These are phyloP conservation scores for Coniophora puteana DNA, from an alignment of 1,284 basidiomycete species.

Conservation along the genomic window DNA sequence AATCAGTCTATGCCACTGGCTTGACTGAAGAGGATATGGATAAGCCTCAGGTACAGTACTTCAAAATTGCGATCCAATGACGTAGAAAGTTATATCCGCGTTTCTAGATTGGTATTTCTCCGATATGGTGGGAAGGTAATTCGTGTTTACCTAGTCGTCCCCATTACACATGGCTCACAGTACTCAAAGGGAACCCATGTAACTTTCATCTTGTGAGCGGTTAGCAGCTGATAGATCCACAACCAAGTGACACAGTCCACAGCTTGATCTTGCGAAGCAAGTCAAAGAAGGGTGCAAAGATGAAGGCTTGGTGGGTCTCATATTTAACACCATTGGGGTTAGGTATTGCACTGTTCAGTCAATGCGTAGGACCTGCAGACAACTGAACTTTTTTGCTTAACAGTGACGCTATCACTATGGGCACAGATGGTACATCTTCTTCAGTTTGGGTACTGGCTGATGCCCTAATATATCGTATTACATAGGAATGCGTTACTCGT, in stretches of 20 bases:
- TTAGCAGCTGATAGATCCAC: neutral
- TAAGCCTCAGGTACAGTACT: constrained; percentile 63
- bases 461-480: constrained; percentile 3
- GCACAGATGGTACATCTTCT: constrained; percentile 60
- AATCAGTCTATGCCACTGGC: constrained; percentile 73
- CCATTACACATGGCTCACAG: constrained; percentile 1
- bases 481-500: constrained; percentile 80
- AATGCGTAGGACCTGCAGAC: neutral
- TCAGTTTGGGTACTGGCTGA: constrained; percentile 4
- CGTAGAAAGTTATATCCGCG: constrained; percentile 9
- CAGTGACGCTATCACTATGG: constrained; percentile 83
- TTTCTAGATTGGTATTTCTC: constrained; percentile 73
- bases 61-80: constrained; percentile 3
- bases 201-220: constrained; percentile 68
- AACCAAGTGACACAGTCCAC: constrained; percentile 9
- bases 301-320: constrained; percentile 72
- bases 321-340: constrained; percentile 79
- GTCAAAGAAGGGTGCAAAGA: constrained; percentile 76
- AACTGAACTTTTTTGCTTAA: neutral
- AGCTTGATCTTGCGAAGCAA: constrained; percentile 74
- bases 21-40: constrained; percentile 77
- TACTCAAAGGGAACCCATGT: constrained; percentile 67
- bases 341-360: constrained; percentile 41
- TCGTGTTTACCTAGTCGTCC: constrained; percentile 8
- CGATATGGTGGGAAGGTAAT: constrained; percentile 85